These are phyloP conservation scores for Fusarium falciforme DNA, from an alignment of 2,329 filamentous ascomycete genomes.

Conservation along the genomic window DNA sequence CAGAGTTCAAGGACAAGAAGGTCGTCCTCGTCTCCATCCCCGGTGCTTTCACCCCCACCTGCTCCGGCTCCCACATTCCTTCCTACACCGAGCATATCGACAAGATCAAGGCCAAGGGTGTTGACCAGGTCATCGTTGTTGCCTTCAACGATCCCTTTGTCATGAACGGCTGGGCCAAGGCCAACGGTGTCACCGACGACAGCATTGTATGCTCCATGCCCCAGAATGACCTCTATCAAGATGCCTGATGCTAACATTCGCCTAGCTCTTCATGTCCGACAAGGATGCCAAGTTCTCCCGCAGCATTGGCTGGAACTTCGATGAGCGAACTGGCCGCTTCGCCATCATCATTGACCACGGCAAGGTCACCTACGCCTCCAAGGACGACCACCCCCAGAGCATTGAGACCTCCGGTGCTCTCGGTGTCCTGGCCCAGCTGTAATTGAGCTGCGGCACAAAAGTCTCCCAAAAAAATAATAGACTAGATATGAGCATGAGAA, in stretches of 20 bases:
- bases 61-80: conserved; percentile 83
- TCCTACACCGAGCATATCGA: conserved; percentile 80
- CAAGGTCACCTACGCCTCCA: conserved; percentile 84
- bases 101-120: conserved; percentile 81
- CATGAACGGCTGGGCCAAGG: conserved; percentile 92
- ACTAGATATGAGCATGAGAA: conserved; percentile 33
- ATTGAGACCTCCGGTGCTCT: conserved; percentile 64
- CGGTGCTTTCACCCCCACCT: conserved; percentile 88
- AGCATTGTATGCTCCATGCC: conserved; percentile 58
- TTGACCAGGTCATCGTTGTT: conserved; percentile 84
- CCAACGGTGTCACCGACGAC: conserved; percentile 80
- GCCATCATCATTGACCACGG: conserved; percentile 86
- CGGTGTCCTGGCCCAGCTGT: conserved; percentile 65
- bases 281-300: conserved; percentile 76
- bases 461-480: conserved; percentile 10
- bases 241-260: conserved; percentile 9
- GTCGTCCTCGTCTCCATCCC: conserved; percentile 66
- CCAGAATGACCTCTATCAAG: neutral
- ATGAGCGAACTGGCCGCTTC: conserved; percentile 81
- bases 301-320: conserved; percentile 80
- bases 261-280: conserved; percentile 82
- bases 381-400: conserved; percentile 65
- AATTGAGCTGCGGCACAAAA: conserved; percentile 33
- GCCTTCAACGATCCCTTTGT: conserved; percentile 88
- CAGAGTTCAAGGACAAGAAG: conserved; percentile 69